phyloP scores from a whole-genome alignment of 805 yeast genomes.

The Isabelozyma heimii region DNA sequence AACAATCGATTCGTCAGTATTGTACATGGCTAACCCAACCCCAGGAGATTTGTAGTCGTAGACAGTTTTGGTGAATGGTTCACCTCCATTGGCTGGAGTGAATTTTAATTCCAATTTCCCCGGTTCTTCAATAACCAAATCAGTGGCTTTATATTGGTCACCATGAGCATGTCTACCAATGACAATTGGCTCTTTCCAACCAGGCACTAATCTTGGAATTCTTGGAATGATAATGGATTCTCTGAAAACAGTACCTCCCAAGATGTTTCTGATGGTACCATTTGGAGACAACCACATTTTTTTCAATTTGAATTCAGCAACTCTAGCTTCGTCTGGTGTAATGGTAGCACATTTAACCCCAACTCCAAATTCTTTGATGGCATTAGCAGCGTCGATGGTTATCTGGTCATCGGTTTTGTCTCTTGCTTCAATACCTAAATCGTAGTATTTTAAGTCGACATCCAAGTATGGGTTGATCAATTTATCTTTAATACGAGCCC shows the following conservation, averaged over 20 bases:
- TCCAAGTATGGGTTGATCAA: conserved; percentile 69
- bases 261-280: conserved; percentile 77
- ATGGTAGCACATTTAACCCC: conserved; percentile 85
- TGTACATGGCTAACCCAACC: conserved; percentile 80
- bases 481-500: conserved; percentile 70
- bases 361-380: conserved; percentile 71
- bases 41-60: conserved; percentile 66
- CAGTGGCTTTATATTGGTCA: conserved; percentile 82
- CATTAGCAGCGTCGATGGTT: conserved; percentile 76
- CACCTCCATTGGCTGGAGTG: conserved; percentile 60
- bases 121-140: conserved; percentile 61
- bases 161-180: conserved; percentile 87
- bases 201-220: conserved; percentile 73
- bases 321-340: conserved; percentile 81
- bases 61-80: conserved; percentile 47
- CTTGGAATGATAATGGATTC: conserved; percentile 79
- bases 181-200: conserved; percentile 79
- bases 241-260: conserved; percentile 82
- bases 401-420: conserved; percentile 71
- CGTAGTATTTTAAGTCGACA: conserved; percentile 73
- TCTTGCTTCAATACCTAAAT: conserved; percentile 64
- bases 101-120: conserved; percentile 66
- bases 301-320: conserved; percentile 66
- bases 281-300: conserved; percentile 87
- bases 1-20: conserved; percentile 71